These are phyloP conservation scores for Trichoderma virens DNA, from an alignment of 495 filamentous ascomycete genomes.

Conservation along the genomic window DNA sequence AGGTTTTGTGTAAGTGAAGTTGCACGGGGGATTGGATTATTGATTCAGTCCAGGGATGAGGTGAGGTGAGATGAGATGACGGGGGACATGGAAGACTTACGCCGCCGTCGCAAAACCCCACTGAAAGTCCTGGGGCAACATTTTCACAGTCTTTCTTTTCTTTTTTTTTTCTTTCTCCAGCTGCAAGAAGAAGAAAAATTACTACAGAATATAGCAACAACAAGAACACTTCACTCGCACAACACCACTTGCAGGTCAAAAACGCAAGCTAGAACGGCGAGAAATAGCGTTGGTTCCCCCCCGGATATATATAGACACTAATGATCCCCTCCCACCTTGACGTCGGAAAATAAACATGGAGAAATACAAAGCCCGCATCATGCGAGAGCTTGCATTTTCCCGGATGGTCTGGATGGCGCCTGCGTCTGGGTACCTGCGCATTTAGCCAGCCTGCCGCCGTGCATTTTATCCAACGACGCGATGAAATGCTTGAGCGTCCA, in stretches of 20 bases:
- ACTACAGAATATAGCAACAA: no score
- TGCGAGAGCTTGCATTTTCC: not conserved
- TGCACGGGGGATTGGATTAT: not conserved
- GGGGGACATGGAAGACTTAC: conserved; percentile 33
- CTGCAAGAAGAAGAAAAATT: no score
- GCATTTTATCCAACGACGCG: not conserved
- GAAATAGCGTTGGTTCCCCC: no score
- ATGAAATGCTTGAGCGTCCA: no score
- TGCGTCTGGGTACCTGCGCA: not conserved
- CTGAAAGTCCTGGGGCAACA: conserved; percentile 61
- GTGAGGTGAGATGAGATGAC: not conserved
- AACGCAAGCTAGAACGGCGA: no score
- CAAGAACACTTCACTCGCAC: no score
- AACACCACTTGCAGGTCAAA: no score
- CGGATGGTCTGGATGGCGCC: not conserved
- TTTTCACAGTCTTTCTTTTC: not conserved
- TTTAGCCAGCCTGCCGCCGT: not conserved
- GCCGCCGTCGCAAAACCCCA: conserved; percentile 79
- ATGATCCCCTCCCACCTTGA: not conserved
- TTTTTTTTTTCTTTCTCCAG: no score
- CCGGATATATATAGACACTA: not conserved
- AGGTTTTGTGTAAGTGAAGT: not conserved
- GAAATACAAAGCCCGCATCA: not conserved
- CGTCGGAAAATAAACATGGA: conserved; percentile 6
- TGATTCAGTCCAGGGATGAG: no score